Base-by-base conservation (phyloP, 768 basidiomycete species). In the Leccinum aurantiacum region DNA sequence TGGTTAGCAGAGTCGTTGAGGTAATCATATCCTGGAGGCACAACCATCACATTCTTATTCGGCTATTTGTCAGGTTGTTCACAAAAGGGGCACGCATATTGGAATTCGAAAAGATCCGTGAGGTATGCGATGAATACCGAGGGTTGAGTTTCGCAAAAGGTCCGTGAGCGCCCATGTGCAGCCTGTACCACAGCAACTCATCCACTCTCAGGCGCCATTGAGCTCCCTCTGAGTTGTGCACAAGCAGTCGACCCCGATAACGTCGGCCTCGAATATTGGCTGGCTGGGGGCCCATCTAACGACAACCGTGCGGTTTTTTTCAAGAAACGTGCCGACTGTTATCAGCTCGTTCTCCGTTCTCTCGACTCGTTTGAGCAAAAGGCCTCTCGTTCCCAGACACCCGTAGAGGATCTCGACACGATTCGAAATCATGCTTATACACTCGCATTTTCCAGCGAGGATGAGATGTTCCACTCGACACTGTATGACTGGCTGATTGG, bases 401-500 rank as follows among this genome's bases (percentile, higher is more conserved):
- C 73, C 53, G 64, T 72, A 19, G 82, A 82, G 37, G 85, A 88
- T 52, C 82, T 84, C 7, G 90, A 93, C 62, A 78, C 84, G 13
- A 85, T 91, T n/a, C 84, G 91, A 55, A 83, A 81, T 52, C 89
- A 91, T 69, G 94, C 95, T 0, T 97, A 95, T 71, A 87, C 90
- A 37, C 80, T 95, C 58, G 92, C 93, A 1, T 89, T 98, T 59
- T 79, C 84, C 6, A 88, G 88, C 66, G 84, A 89, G 33, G 97
- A 98, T 71, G 89, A 94, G 66, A 85, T 95, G 77, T 98, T 98
- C 77, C 95, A 98, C 74, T 93, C 90, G 33, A 88, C 87, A 17
- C 72, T 99, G 60, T 99, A 99, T 69, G 93, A 97, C 66, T 98
- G 97, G 97, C 78, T 95, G 53, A 90, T 97, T 48, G 77, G 78